These are phyloP conservation scores for Dendrobium huoshanense DNA, from an alignment of 106 monocot species.

Conservation along the genomic window DNA sequence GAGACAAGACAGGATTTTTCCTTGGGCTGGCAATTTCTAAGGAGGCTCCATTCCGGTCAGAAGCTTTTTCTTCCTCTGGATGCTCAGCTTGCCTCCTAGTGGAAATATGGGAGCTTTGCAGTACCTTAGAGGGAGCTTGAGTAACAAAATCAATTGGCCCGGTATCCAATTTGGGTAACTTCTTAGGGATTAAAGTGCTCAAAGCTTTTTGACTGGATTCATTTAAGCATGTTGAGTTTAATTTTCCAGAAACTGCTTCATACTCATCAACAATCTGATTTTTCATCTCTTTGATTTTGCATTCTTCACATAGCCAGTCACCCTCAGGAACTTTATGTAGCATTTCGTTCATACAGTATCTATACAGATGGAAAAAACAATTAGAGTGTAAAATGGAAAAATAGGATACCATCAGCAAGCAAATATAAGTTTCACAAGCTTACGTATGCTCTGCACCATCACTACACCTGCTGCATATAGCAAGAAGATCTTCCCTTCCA, in stretches of 20 bases:
- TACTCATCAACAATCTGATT: slow-evolving; percentile 24
- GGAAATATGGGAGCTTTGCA: slow-evolving; percentile 13
- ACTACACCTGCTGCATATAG: slow-evolving; percentile 69
- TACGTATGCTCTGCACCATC: slow-evolving; percentile 96
- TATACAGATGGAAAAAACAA: slow-evolving; percentile 5
- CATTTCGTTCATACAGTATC: slow-evolving; percentile 80
- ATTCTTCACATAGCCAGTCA: slow-evolving; percentile 91
- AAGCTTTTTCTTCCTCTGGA: slow-evolving; percentile 10
- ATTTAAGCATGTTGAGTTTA: slow-evolving; percentile 16
- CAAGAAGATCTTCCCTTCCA: slow-evolving; percentile 71
- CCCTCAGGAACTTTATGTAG: slow-evolving; percentile 72
- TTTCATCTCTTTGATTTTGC: slow-evolving; percentile 44
- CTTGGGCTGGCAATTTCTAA: slow-evolving; percentile 8
- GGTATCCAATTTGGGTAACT: slow-evolving; percentile 11
- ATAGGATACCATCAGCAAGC: not conserved
- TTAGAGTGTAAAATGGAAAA: not conserved
- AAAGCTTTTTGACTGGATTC: slow-evolving; percentile 22
- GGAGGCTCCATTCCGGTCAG: slow-evolving; percentile 13
- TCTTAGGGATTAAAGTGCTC: slow-evolving; percentile 6
- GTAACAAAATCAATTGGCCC: slow-evolving; percentile 3
- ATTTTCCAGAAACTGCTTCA: slow-evolving; percentile 14
- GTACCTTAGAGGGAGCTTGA: slow-evolving; percentile 5
- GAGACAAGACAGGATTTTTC: slow-evolving; percentile 12
- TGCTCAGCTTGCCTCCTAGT: slow-evolving; percentile 8
- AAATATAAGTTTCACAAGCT: slow-evolving; percentile 13